phyloP scores from a whole-genome alignment of 306 rosid genomes.

The Oemleria cerasiformis region DNA sequence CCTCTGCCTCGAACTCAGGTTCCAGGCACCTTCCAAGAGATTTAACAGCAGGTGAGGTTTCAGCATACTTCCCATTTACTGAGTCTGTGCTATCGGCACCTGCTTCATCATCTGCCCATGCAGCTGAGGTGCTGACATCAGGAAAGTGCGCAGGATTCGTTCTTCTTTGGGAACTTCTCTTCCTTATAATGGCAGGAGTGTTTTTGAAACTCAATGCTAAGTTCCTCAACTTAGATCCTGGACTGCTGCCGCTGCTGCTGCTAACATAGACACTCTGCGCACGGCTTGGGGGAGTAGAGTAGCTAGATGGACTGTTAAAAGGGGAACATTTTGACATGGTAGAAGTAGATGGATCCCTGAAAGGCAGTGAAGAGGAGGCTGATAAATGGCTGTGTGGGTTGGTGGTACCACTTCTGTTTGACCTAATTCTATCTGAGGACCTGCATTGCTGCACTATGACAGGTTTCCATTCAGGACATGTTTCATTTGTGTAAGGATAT shows the following conservation, averaged over 20 bases:
- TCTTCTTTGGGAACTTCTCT: constrained; percentile 30
- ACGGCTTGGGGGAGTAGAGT: constrained; percentile 19
- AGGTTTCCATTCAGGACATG: constrained; percentile 2
- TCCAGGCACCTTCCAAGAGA: constrained; percentile 35
- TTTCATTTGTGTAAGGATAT: constrained; percentile 16
- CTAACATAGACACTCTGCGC: not conserved
- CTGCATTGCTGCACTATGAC: not conserved
- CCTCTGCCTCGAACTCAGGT: constrained; percentile 23
- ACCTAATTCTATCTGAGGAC: constrained; percentile 5
- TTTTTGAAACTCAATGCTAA: constrained; percentile 50
- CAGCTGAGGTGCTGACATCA: constrained; percentile 14
- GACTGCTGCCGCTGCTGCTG: constrained; percentile 26
- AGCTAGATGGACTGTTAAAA: not conserved
- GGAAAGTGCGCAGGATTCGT: not conserved
- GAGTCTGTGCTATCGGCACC: constrained; percentile 13
- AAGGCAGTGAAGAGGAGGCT: constrained; percentile 2
- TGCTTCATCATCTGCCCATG: not conserved
- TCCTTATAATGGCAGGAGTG: constrained; percentile 59
- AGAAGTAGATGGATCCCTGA: not conserved
- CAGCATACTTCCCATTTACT: constrained; percentile 10
- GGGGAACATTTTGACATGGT: constrained; percentile 1
- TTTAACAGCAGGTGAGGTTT: constrained; percentile 15
- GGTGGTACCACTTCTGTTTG: not conserved
- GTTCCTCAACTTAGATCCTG: constrained; percentile 39
- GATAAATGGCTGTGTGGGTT: not conserved